Conservation (phyloP, 768 basidiomycete genomes). For the Kwoniella dendrophila region DNA sequence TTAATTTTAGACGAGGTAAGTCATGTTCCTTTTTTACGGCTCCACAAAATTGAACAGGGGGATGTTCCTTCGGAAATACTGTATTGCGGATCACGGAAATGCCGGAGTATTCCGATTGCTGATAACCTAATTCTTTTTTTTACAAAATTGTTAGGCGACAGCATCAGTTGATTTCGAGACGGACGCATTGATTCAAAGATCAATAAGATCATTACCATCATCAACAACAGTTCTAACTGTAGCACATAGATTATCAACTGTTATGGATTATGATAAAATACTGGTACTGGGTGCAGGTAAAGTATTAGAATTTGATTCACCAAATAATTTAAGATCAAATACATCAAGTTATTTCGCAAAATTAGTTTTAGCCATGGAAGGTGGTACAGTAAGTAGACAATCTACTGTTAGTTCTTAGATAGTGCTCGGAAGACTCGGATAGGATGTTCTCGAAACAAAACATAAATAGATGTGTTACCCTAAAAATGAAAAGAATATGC, state of each 20-base stretch:
- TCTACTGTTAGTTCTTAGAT: constrained; percentile 4
- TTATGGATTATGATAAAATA: constrained; percentile 68
- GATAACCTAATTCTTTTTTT: background rate
- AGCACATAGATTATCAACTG: constrained; percentile 63
- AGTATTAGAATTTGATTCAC: constrained; percentile 75
- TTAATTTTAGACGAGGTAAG: constrained; percentile 64
- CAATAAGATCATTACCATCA: constrained; percentile 60
- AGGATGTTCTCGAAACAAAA: no score
- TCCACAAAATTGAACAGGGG: background rate
- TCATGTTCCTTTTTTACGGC: background rate
- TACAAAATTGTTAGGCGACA: constrained; percentile 34
- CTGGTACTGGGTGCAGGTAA: constrained; percentile 68
- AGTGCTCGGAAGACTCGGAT: no score
- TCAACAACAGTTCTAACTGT: constrained; percentile 64
- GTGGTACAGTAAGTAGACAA: constrained; percentile 19
- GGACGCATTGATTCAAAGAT: constrained; percentile 64
- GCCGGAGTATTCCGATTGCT: background rate
- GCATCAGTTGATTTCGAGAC: constrained; percentile 62
- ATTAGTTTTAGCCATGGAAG: constrained; percentile 58
- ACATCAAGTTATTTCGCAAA: constrained; percentile 67
- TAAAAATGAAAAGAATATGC: no score
- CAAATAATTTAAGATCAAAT: constrained; percentile 63
- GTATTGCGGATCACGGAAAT: background rate
- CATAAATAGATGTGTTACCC: background rate
- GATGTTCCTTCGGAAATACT: background rate